Conservation (phyloP, 768 basidiomycete genomes). For the Amanita muscaria region DNA sequence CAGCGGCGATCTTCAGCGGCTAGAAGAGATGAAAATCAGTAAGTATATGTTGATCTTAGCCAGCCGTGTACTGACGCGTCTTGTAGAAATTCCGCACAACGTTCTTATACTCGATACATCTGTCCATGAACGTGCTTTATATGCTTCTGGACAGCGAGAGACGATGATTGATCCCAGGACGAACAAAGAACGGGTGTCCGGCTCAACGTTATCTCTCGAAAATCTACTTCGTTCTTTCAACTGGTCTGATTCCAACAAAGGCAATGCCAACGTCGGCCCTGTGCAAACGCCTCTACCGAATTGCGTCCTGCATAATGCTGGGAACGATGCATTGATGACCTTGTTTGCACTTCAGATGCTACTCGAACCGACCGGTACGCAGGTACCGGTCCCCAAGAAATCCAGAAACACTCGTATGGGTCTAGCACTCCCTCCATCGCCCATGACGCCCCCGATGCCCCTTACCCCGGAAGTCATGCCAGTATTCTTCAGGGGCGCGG, state of each 20-base stretch:
- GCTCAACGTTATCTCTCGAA: slow-evolving; percentile 52
- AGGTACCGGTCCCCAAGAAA: slow-evolving; percentile 27
- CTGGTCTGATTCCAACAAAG: slow-evolving; percentile 16
- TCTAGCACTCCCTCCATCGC: neutral
- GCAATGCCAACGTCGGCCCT: slow-evolving; percentile 11
- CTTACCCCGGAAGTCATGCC: neutral
- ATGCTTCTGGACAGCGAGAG: slow-evolving; percentile 46
- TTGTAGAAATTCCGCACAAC: slow-evolving; percentile 67
- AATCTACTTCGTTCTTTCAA: slow-evolving; percentile 55
- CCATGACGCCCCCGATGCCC: slow-evolving; percentile 2
- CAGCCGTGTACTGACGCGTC: neutral
- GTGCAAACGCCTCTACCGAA: slow-evolving; percentile 22
- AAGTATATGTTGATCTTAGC: slow-evolving; percentile 17
- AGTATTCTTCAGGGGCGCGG: neutral
- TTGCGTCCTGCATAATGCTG: slow-evolving; percentile 59
- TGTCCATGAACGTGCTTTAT: slow-evolving; percentile 54
- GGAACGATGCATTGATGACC: slow-evolving; percentile 68
- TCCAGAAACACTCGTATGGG: slow-evolving; percentile 11
- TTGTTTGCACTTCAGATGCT: slow-evolving; percentile 65
- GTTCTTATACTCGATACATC: slow-evolving; percentile 60
- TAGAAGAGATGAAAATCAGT: slow-evolving; percentile 82
- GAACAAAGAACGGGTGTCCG: slow-evolving; percentile 40
- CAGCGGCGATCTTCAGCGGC: slow-evolving; percentile 43
- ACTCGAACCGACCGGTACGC: slow-evolving; percentile 43
- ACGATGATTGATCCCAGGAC: slow-evolving; percentile 54